These are phyloP conservation scores for Ocimum tenuiflorum DNA, from an alignment of 257 asterid species.

Conservation along the genomic window DNA sequence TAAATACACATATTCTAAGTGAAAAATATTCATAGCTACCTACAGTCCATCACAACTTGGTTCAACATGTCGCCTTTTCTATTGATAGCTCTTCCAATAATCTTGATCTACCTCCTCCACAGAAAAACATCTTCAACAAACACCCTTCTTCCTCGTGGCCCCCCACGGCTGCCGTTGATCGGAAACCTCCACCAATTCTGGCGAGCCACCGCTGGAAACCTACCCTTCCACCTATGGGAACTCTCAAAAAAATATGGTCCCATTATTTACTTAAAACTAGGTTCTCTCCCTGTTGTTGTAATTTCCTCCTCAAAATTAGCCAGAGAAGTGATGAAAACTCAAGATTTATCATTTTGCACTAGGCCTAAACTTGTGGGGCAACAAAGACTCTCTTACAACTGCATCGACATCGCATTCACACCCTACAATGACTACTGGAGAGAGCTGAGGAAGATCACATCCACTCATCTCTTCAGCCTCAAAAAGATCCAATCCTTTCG, in stretches of 20 bases:
- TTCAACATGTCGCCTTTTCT: neutral
- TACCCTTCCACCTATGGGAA: neutral
- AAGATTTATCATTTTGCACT: constrained; percentile 11
- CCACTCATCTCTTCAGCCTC: constrained; percentile 5
- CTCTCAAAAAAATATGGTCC: neutral
- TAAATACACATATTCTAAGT: too few relatives aligned
- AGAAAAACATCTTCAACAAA: neutral
- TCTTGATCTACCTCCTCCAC: neutral
- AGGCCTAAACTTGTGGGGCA: neutral
- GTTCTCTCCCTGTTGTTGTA: neutral
- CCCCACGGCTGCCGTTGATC: constrained; percentile 12
- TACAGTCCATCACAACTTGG: too few relatives aligned
- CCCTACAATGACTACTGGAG: constrained; percentile 5
- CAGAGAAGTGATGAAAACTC: constrained; percentile 7
- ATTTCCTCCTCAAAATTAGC: constrained; percentile 11
- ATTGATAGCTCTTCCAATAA: neutral
- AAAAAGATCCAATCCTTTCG: constrained; percentile 7
- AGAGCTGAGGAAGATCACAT: constrained; percentile 9
- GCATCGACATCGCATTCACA: neutral
- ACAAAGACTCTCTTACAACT: neutral
- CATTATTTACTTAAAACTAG: constrained; percentile 1
- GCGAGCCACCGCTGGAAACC: neutral
- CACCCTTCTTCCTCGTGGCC: neutral
- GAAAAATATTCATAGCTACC: too few relatives aligned
- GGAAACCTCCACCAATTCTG: constrained; percentile 18